Conservation (phyloP, 225 moss, liverwort and hornwort genomes). For the Marchantia polymorpha region DNA sequence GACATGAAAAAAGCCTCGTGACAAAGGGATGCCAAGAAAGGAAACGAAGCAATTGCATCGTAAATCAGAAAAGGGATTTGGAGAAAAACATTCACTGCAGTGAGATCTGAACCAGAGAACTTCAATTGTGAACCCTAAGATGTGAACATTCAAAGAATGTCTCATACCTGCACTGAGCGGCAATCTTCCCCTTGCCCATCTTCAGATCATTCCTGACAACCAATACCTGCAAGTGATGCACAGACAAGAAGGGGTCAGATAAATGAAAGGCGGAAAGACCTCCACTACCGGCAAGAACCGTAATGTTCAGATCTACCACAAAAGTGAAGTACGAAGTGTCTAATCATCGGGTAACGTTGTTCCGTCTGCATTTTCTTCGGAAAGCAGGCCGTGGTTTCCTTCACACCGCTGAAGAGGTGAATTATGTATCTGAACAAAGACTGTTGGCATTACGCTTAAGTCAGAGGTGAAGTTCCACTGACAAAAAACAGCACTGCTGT, state of each 20-base stretch:
- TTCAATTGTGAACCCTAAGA: no score
- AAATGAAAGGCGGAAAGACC: no score
- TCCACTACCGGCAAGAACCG: background rate
- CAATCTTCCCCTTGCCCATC: constrained; percentile 97
- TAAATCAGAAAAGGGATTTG: no score
- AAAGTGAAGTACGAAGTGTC: background rate
- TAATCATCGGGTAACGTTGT: background rate
- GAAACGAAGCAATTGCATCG: background rate
- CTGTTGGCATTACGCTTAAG: background rate
- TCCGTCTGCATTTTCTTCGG: no score
- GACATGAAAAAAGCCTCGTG: no score
- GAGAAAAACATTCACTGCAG: background rate
- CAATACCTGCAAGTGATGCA: constrained; percentile 47
- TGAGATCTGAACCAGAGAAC: no score
- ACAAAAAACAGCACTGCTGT: background rate
- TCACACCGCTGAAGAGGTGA: no score
- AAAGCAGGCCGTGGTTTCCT: background rate
- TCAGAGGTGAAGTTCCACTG: constrained; percentile 7
- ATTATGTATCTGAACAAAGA: background rate
- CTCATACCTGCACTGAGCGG: constrained; percentile 75
- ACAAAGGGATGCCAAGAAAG: no score
- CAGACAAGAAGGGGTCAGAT: no score
- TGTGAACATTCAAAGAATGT: background rate
- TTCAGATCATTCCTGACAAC: constrained; percentile 84
- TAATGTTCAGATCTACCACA: background rate